A percentile compares a stretch with the other conserved stretches of the same genome.
phyloP scores from a whole-genome alignment of 345 rosid species.

The Salix arbutifolia region DNA sequence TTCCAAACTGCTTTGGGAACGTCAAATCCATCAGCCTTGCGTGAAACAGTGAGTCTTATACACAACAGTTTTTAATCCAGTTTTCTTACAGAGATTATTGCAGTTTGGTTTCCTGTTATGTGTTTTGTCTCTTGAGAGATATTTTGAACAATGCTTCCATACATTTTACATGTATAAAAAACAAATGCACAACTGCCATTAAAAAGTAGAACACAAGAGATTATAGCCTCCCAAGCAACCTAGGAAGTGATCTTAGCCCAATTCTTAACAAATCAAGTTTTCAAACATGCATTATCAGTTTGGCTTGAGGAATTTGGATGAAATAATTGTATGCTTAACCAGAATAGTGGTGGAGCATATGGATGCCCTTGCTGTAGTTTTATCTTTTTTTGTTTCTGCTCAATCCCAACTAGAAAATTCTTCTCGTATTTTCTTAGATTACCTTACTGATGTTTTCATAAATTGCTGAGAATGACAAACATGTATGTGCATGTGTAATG shows the following conservation, averaged over 20 bases:
- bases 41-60: slow-evolving; percentile 12
- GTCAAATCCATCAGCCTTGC: slow-evolving; percentile 9
- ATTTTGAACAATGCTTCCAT: no score
- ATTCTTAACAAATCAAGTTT: background rate
- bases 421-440: background rate
- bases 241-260: background rate
- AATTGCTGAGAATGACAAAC: background rate
- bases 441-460: background rate
- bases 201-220: background rate
- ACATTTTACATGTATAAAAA: no score
- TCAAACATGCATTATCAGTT: no score
- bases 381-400: background rate
- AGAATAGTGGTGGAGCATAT: background rate
- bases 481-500: background rate
- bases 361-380: background rate
- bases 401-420: background rate
- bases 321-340: background rate
- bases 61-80: no score
- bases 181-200: background rate
- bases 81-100: background rate
- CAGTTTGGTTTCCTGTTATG: background rate
- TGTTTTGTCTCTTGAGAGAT: background rate
- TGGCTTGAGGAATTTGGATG: background rate
- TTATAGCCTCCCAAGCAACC: background rate
- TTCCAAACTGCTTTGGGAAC: slow-evolving; percentile 8